Conservation (phyloP, 2,329 filamentous ascomycete species). For the Tolypocladium tropicale region DNA sequence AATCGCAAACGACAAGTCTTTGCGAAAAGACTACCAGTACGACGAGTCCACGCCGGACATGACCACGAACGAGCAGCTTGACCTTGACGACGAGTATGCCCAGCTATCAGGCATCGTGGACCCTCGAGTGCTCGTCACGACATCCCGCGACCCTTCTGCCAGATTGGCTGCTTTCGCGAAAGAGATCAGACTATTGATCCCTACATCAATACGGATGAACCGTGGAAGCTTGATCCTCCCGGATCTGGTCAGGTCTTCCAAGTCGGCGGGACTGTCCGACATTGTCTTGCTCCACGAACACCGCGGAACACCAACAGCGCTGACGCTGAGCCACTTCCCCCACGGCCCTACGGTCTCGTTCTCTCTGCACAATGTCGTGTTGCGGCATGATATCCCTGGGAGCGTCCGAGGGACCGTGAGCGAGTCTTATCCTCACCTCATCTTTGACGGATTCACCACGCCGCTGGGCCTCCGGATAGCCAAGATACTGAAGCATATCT, state of each 20-base stretch:
- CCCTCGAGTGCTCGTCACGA: slow-evolving; percentile 74
- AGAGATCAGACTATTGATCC: slow-evolving; percentile 74
- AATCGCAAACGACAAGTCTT: slow-evolving; percentile 75
- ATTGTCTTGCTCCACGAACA: slow-evolving; percentile 86
- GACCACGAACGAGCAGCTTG: slow-evolving; percentile 56
- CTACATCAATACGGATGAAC: slow-evolving; percentile 80
- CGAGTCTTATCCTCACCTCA: slow-evolving; percentile 86
- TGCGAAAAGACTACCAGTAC: slow-evolving; percentile 86
- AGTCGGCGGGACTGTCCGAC: slow-evolving; percentile 71
- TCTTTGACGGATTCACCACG: slow-evolving; percentile 89
- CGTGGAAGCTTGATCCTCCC: slow-evolving; percentile 82
- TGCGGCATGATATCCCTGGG: slow-evolving; percentile 88
- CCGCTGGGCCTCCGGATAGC: slow-evolving; percentile 72
- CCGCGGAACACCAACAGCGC: slow-evolving; percentile 79
- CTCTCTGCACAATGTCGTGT: slow-evolving; percentile 82
- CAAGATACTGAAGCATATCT: slow-evolving; percentile 87
- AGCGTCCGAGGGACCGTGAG: slow-evolving; percentile 77
- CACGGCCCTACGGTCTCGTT: slow-evolving; percentile 76
- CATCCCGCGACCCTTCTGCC: slow-evolving; percentile 77
- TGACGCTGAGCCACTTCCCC: slow-evolving; percentile 80
- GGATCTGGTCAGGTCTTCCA: slow-evolving; percentile 74
- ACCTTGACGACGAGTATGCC: slow-evolving; percentile 82
- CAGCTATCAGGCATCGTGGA: slow-evolving; percentile 87
- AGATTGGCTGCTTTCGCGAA: slow-evolving; percentile 86
- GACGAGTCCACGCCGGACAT: slow-evolving; percentile 72